Conservation (phyloP, 2,329 filamentous ascomycete species). For the Colletotrichum gloeosporioides region DNA sequence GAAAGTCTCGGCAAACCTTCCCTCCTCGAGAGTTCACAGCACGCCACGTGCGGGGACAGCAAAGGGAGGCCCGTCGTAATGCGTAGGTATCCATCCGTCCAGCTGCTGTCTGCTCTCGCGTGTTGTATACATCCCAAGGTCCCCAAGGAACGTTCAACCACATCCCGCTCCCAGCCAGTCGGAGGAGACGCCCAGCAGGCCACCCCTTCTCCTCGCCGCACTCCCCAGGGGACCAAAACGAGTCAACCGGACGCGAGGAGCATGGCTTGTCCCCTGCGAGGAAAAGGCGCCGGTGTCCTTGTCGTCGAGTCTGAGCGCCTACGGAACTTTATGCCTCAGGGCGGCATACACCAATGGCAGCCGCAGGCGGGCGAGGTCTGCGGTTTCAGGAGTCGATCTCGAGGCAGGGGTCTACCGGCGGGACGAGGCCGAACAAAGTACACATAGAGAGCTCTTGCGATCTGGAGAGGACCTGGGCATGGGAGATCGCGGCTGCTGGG, state of each 20-base stretch:
- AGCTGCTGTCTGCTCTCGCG: not conserved
- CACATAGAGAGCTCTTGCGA: not conserved
- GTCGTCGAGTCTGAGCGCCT: conserved; percentile 17
- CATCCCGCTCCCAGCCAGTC: conserved; percentile 10
- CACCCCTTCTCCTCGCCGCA: not conserved
- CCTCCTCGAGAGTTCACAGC: conserved; percentile 1
- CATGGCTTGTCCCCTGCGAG: conserved; percentile 4
- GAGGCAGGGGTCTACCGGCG: conserved; percentile 16
- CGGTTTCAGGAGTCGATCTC: conserved; percentile 26
- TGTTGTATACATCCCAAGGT: not conserved
- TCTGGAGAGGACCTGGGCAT: conserved; percentile 9
- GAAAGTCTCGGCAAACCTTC: conserved; percentile 21
- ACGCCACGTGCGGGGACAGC: conserved; percentile 16
- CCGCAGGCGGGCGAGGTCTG: conserved; percentile 13
- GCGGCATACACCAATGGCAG: conserved; percentile 15
- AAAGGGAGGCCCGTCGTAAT: not conserved
- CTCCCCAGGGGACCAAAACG: conserved; percentile 4
- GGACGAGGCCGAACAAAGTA: conserved; percentile 6
- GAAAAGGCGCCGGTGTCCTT: not conserved
- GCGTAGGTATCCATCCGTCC: not conserved
- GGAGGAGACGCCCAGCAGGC: conserved; percentile 10
- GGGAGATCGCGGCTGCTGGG: conserved; percentile 8
- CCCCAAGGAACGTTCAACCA: not conserved
- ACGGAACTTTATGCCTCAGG: conserved; percentile 22
- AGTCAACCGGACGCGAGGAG: conserved; percentile 10